phyloP scores from a whole-genome alignment of 345 rosid species.

The Nephelium lappaceum region DNA sequence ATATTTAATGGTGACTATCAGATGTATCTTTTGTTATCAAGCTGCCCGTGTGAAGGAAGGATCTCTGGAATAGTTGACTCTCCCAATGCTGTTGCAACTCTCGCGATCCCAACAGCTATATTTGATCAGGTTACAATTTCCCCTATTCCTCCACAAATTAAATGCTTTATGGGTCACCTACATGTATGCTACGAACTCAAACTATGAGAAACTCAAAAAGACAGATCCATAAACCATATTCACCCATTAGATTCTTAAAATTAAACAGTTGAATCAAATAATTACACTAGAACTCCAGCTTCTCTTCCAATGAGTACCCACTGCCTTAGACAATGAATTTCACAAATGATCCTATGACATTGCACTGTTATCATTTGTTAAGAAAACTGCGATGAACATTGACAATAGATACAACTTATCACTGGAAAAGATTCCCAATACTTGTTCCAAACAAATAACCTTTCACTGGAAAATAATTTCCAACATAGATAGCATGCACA shows the following conservation, averaged over 20 bases:
- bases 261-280: background rate
- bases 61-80: slow-evolving; percentile 88
- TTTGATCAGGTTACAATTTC: slow-evolving; percentile 71
- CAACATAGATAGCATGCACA: background rate
- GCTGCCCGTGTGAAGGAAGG: slow-evolving; percentile 97
- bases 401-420: background rate
- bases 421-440: background rate
- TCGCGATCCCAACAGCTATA: slow-evolving; percentile 80
- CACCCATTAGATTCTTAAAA: background rate
- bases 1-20: slow-evolving; percentile 26
- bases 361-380: background rate
- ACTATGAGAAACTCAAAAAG: background rate
- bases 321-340: slow-evolving; percentile 5
- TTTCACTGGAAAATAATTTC: background rate
- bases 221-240: background rate
- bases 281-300: slow-evolving; percentile 1
- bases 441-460: background rate
- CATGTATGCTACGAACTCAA: background rate
- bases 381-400: background rate
- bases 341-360: background rate
- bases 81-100: slow-evolving; percentile 87
- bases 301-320: background rate
- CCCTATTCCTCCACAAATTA: background rate
- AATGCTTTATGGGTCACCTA: background rate
- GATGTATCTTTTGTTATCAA: slow-evolving; percentile 81